Evolutionary conservation across 148 eudicot genomes (phyloP).

Genomic region (Silene uniflora): DNA sequence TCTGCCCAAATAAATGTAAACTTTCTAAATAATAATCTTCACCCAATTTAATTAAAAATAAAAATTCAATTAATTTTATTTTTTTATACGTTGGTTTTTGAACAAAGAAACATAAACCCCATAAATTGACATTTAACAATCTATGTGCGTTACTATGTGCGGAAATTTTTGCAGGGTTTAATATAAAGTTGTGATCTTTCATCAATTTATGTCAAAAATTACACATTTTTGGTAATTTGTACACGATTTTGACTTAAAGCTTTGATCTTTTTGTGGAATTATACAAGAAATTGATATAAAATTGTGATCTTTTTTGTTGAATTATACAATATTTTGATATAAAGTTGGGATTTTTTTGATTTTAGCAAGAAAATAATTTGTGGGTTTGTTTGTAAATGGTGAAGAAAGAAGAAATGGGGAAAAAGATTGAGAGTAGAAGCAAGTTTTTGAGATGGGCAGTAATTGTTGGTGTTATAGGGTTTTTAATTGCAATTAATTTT

Average conservation of each 20-base stretch:
- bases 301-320: not conserved
- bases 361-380: not conserved
- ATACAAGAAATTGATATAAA: not conserved
- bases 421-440: slow-evolving; percentile 14
- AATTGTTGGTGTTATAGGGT: slow-evolving; percentile 38
- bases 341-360: slow-evolving; percentile 6
- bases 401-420: slow-evolving; percentile 27
- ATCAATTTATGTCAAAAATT: not conserved
- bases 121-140: not conserved
- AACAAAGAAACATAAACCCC: slow-evolving; percentile 8
- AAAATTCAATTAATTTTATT: not conserved
- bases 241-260: not conserved
- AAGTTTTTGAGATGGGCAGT: slow-evolving; percentile 33
- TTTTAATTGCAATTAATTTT: slow-evolving; percentile 33
- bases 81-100: not conserved
- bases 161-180: not conserved
- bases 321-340: not conserved
- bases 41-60: not conserved
- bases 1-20: not conserved
- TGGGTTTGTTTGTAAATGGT: slow-evolving; percentile 9
- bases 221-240: not conserved
- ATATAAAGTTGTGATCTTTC: not conserved
- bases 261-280: not conserved
- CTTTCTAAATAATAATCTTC: not conserved
- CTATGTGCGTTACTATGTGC: slow-evolving; percentile 12